Conservation (phyloP, 768 basidiomycete species). For the Cyclocybe cylindracea region DNA sequence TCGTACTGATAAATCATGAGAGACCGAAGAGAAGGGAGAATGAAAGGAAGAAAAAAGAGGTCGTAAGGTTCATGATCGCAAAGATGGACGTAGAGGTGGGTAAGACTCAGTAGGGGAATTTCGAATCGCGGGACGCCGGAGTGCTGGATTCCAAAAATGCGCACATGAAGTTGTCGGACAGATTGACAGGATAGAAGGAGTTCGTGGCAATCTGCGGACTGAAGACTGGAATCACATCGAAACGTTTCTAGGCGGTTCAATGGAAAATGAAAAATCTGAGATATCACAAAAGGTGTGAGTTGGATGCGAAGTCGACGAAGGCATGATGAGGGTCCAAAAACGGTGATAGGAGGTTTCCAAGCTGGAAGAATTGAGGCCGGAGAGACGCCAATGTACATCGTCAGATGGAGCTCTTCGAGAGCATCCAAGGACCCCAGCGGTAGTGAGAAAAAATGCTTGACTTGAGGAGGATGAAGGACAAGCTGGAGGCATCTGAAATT, state of each 20-base stretch:
- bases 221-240: conserved; percentile 13
- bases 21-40: conserved; percentile 11
- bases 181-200: conserved; percentile 10
- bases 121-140: conserved; percentile 2
- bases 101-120: conserved; percentile 10
- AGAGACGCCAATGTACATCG: not conserved
- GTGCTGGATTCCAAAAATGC: conserved; percentile 15
- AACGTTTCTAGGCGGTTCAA: conserved; percentile 18
- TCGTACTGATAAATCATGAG: conserved; percentile 13
- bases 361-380: conserved; percentile 3
- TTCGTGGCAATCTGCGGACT: conserved; percentile 9
- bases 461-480: conserved; percentile 9
- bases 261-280: conserved; percentile 11
- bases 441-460: conserved; percentile 9
- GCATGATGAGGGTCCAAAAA: conserved; percentile 9
- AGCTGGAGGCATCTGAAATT: conserved; percentile 10
- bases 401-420: conserved; percentile 4
- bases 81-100: conserved; percentile 6
- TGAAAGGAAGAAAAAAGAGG: conserved; percentile 12
- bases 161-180: conserved; percentile 11
- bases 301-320: conserved; percentile 13
- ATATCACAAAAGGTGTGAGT: conserved; percentile 15
- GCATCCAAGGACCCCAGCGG: conserved; percentile 9
- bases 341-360: conserved; percentile 12
- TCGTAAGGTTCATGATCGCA: conserved; percentile 12